Evolutionary conservation across 1,284 basidiomycete species (phyloP), one percentile per base, ranked within the genome.

Genomic region (Afroboletus lepidellus): DNA sequence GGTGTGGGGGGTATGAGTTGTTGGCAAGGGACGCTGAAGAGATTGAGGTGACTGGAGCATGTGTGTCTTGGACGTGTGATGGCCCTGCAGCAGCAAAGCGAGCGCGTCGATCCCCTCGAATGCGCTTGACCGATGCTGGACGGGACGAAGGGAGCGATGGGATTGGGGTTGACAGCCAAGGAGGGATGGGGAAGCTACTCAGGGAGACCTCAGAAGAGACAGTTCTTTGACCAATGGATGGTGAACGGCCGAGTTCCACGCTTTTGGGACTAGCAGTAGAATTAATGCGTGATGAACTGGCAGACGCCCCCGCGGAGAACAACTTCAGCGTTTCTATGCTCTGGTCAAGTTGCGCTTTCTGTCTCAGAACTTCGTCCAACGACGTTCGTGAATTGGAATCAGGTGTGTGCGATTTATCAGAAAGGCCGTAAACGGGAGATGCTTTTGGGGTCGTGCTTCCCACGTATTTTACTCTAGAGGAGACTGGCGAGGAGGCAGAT

Each of bases 161-260:
- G 43, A 55, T 16, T 9, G 57, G 57, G 48, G 50, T 55, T 36
- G 49, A 59, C 38, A 52, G 63, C 64, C 66, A 65, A 20, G 88
- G 87, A 27, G 87, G 87, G 34, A 77, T 69, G 5, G 86, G 86
- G 68, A 90, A 89, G 46, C 76, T 75, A 59, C 84, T 87, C 48
- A 90, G 70, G 8, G 87, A 87, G 58, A 90, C 80, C 24, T 84
- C 83, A 62, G 65, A 67, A 62, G 60, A 71, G 37, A 55, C 25
- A 18, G 69, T 69, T 48, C 53, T 64, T 41, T 65, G 63, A 32
- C 63, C 62, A 24, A 57, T 61, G n/a, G 71, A 71, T 24, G 60
- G 53, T 39, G 61, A 61, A 46, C 56, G 60, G 47, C 51, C 44
- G 27, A 64, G 21, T 41, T 64, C 52, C 16, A n/a, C 44, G 39